Evolutionary conservation across 345 rosid species (phyloP), one percentile per base, ranked within the genome.

Genomic region (Brassica rapa): DNA sequence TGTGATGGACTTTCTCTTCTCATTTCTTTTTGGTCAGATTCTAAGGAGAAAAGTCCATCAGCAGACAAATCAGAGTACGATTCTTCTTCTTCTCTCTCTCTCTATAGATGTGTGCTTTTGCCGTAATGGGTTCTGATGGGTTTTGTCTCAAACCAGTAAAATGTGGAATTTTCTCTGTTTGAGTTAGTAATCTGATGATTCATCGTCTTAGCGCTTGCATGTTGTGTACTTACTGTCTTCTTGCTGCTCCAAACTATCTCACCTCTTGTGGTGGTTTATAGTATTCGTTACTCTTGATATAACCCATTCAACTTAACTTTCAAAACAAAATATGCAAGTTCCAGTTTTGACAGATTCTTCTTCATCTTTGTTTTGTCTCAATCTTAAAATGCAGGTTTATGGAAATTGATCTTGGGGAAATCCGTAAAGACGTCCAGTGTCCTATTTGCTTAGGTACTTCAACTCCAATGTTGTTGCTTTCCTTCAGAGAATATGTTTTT

Each of bases 341-440:
- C 46, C n/a, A 25, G 59, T 41, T 27, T 32, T 66, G 19, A 27
- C 24, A 30, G 62, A 65, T 78, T 60, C 24, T 33, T 60, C 24
- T 24, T 29, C 39, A 60, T 69, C 51, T 37, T 57, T 62, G 8
- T 25, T 25, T 39, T 25, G 29, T 68, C 74, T 32, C 9, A 35
- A 53, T 46, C 79, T 80, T 60, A 61, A 33, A 61, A 51, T 83
- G 83, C 88, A 86, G 89, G 46, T 84, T 32, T 80, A 84, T 87
- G 74, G 60, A 80, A 0, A 86, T 91, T 60, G 86, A 87, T 68
- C 80, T 86, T 55, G 79, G 89, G 12, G 94, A 89, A 56, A 81
- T 91, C 75, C 90, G 88, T 25, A 89, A 88, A 75, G 92, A 88
- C 75, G 92, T 91, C 71, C 97, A 89, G 65, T 91, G 97, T 77